Evolutionary conservation across 129 eudicot species (phyloP).

Genomic region (Artemisia tridentata): DNA sequence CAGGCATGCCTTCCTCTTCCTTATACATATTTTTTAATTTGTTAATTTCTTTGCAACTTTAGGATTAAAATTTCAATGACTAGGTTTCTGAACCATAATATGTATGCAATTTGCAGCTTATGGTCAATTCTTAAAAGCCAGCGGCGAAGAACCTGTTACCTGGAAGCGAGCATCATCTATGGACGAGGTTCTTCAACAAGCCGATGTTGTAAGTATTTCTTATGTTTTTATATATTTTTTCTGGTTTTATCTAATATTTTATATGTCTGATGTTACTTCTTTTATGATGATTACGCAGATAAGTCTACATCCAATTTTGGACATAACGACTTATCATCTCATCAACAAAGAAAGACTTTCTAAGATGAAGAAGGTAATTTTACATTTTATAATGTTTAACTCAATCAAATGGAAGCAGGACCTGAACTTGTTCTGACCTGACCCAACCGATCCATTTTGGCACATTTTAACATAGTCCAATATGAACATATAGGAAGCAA

Average conservation of each 20-base stretch:
- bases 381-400: constrained; percentile 1
- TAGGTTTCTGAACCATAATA: not conserved
- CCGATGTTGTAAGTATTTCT: constrained; percentile 65
- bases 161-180: constrained; percentile 84
- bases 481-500: constrained; percentile 63
- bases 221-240: not conserved
- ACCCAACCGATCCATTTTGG: no score
- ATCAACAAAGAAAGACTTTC: constrained; percentile 91
- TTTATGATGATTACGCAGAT: constrained; percentile 45
- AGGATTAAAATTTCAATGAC: not conserved
- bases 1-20: constrained; percentile 49
- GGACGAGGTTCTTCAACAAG: constrained; percentile 83
- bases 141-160: constrained; percentile 53
- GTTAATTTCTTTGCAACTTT: not conserved
- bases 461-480: not conserved
- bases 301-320: constrained; percentile 95
- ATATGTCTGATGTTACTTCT: not conserved
- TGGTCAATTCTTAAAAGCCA: no score
- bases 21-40: no score
- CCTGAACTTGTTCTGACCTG: no score
- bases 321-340: constrained; percentile 97
- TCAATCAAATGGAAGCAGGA: not conserved
- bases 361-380: constrained; percentile 79
- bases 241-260: not conserved
- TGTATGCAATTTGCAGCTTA: constrained; percentile 38